Conservation (phyloP, 345 rosid species). For the Dovyalis caffra region DNA sequence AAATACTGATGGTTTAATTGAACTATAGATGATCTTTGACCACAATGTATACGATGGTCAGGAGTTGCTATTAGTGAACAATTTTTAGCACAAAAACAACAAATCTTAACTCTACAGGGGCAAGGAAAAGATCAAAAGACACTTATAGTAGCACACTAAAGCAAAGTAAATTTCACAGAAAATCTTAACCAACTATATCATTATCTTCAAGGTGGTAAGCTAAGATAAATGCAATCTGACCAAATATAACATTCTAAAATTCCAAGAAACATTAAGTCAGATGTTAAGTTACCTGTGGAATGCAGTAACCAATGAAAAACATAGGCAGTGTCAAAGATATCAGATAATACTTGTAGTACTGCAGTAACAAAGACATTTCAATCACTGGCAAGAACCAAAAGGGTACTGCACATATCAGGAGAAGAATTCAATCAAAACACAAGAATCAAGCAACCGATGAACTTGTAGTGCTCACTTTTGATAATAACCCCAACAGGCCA, state of each 20-base stretch:
- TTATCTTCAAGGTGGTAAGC: neutral
- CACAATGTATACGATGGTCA: too few species aligned
- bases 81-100: too few species aligned
- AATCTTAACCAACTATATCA: neutral
- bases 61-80: too few species aligned
- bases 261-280: neutral
- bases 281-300: slow-evolving; percentile 70
- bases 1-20: too few species aligned
- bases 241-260: neutral
- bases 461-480: slow-evolving; percentile 50
- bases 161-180: neutral
- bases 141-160: neutral
- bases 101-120: too few species aligned
- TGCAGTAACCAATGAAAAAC: slow-evolving; percentile 46
- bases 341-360: slow-evolving; percentile 65
- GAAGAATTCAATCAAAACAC: neutral
- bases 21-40: too few species aligned
- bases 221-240: neutral
- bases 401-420: neutral
- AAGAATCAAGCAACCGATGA: too few species aligned
- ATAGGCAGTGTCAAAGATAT: slow-evolving; percentile 50
- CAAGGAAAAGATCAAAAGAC: too few species aligned
- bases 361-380: slow-evolving; percentile 39
- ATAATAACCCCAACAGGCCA: slow-evolving; percentile 39
- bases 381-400: neutral